Evolutionary conservation across 352 stramenopile genomes (phyloP).

Genomic region (Aphanomyces euteiches): DNA sequence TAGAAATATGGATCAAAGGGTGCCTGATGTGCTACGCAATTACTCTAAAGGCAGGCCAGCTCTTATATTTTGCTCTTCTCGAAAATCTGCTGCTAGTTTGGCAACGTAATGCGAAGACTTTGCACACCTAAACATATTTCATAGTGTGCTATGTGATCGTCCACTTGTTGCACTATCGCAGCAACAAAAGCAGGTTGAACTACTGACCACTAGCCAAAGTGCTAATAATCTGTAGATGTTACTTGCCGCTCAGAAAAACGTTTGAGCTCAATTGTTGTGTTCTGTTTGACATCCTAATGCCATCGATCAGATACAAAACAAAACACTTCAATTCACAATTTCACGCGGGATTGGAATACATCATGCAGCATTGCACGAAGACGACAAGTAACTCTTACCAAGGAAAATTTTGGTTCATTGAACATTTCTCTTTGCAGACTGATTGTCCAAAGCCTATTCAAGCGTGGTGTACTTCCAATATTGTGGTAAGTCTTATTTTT

Average conservation of each 20-base stretch:
- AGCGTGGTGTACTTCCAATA: not conserved
- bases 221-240: not conserved
- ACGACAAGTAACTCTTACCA: slow-evolving; percentile 9
- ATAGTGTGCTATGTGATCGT: too few species aligned
- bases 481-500: slow-evolving; percentile 1
- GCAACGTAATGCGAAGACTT: not conserved
- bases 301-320: not conserved
- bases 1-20: slow-evolving; percentile 21
- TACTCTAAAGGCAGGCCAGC: slow-evolving; percentile 18
- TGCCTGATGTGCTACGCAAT: not conserved
- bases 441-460: slow-evolving; percentile 8
- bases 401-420: not conserved
- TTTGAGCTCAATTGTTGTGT: not conserved
- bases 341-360: slow-evolving; percentile 19
- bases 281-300: not conserved
- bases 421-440: not conserved
- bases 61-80: slow-evolving; percentile 25
- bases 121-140: too few species aligned
- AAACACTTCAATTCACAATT: not conserved
- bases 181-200: not conserved
- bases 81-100: slow-evolving; percentile 1
- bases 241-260: not conserved
- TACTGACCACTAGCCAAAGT: not conserved
- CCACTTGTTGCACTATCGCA: not conserved
- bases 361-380: slow-evolving; percentile 13